Conservation (phyloP, 306 rosid genomes). For the Pterocarpus macrocarpus region DNA sequence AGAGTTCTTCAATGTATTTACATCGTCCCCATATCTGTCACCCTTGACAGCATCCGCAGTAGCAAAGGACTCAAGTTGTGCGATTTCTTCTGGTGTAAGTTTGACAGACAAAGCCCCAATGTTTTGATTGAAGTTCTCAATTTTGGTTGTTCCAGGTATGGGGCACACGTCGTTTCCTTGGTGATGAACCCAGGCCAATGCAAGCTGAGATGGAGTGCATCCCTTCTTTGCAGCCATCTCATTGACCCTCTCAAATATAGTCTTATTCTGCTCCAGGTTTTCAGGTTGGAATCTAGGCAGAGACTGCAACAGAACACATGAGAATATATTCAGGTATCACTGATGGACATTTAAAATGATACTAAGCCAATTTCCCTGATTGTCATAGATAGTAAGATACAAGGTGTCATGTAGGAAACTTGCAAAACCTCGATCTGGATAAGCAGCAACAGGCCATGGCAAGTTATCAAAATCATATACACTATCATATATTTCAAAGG, state of each 20-base stretch:
- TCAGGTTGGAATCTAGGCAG: constrained; percentile 66
- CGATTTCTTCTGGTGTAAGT: constrained; percentile 67
- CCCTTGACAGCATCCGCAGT: constrained; percentile 59
- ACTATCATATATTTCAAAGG: neutral
- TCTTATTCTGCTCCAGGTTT: constrained; percentile 68
- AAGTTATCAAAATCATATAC: neutral
- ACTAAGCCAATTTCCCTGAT: neutral
- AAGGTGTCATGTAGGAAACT: no score
- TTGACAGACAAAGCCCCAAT: constrained; percentile 70
- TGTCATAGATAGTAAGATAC: neutral
- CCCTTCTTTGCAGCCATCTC: constrained; percentile 71
- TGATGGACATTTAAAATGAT: neutral
- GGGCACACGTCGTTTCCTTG: constrained; percentile 75
- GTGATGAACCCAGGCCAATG: constrained; percentile 76
- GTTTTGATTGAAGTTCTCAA: constrained; percentile 67
- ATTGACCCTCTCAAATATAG: constrained; percentile 63
- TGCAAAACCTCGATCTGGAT: no score
- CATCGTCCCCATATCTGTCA: constrained; percentile 17
- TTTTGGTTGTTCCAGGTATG: constrained; percentile 86
- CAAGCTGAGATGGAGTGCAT: constrained; percentile 71
- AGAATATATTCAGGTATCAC: neutral
- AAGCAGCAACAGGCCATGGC: no score
- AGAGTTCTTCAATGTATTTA: constrained; percentile 48
- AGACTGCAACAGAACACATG: constrained; percentile 36
- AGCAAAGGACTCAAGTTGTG: constrained; percentile 67